Conservation (phyloP, 441 rosid species). For the Gossypium armourianum region DNA sequence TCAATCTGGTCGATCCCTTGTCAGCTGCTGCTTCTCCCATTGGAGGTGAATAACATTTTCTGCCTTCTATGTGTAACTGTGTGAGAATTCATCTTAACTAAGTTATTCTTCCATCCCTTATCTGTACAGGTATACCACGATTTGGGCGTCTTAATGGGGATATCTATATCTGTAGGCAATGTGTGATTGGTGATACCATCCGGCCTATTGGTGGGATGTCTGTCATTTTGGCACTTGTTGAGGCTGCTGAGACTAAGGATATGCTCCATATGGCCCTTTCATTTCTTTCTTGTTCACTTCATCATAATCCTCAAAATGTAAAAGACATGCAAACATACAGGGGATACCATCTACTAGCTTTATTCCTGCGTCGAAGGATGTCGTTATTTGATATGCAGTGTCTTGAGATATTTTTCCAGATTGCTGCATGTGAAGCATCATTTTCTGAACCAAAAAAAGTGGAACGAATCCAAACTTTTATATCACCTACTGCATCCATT, state of each 20-base stretch:
- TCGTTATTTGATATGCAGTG: constrained; percentile 91
- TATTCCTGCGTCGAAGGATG: constrained; percentile 87
- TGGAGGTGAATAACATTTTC: constrained; percentile 50
- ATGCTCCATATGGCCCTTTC: constrained; percentile 97
- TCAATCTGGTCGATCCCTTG: constrained; percentile 96
- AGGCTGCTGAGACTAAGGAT: constrained; percentile 88
- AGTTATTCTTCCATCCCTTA: constrained; percentile 3
- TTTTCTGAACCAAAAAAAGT: constrained; percentile 85
- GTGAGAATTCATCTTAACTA: background rate
- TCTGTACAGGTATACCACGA: constrained; percentile 79
- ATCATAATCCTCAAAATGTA: constrained; percentile 91
- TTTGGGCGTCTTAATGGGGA: constrained; percentile 88
- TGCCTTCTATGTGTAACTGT: background rate
- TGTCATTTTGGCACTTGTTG: constrained; percentile 86
- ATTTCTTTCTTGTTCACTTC: constrained; percentile 84
- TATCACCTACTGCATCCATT: constrained; percentile 43
- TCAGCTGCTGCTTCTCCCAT: constrained; percentile 99
- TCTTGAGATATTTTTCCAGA: constrained; percentile 89
- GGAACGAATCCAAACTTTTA: constrained; percentile 31
- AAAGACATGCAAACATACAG: constrained; percentile 90
- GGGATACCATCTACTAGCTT: constrained; percentile 96
- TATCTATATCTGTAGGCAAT: constrained; percentile 69
- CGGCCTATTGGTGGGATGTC: constrained; percentile 87
- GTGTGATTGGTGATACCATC: constrained; percentile 85
- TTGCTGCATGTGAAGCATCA: constrained; percentile 99